phyloP scores from a whole-genome alignment of 2,329 filamentous ascomycete species.

The Penicillium sp. region DNA sequence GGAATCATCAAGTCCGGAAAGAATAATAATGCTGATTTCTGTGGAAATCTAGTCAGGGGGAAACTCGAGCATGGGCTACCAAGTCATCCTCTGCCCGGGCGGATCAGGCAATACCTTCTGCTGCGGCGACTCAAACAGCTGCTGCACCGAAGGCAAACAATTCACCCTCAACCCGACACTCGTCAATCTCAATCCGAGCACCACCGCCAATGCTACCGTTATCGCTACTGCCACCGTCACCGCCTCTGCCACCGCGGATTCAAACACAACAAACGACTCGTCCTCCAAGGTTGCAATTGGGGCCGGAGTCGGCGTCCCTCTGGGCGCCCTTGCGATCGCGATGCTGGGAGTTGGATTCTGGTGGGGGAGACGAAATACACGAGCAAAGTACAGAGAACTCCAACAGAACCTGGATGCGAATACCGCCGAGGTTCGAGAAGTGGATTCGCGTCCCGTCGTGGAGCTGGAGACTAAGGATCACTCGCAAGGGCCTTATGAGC shows the following conservation, averaged over 20 bases:
- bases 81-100: background rate
- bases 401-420: background rate
- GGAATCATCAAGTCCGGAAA: background rate
- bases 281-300: slow-evolving; percentile 3
- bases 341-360: slow-evolving; percentile 9
- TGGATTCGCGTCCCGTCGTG: background rate
- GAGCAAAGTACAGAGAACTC: background rate
- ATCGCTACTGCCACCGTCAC: background rate
- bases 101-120: background rate
- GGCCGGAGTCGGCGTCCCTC: slow-evolving; percentile 4
- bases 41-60: background rate
- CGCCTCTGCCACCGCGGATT: background rate
- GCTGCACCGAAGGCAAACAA: background rate
- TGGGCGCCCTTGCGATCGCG: slow-evolving; percentile 1
- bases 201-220: background rate
- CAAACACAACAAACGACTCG: no score
- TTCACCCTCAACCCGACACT: slow-evolving; percentile 2
- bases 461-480: background rate
- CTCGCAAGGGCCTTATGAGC: background rate
- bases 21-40: background rate
- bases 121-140: slow-evolving; percentile 1
- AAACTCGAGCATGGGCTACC: background rate
- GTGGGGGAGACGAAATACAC: slow-evolving; percentile 1
- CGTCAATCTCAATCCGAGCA: background rate
- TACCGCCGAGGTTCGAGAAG: background rate